Percentiles rank a stretch among this genome's conserved stretches.
These are phyloP conservation scores for Pelargonium myrrhifolium DNA, from an alignment of 441 rosid genomes.

Conservation along the genomic window DNA sequence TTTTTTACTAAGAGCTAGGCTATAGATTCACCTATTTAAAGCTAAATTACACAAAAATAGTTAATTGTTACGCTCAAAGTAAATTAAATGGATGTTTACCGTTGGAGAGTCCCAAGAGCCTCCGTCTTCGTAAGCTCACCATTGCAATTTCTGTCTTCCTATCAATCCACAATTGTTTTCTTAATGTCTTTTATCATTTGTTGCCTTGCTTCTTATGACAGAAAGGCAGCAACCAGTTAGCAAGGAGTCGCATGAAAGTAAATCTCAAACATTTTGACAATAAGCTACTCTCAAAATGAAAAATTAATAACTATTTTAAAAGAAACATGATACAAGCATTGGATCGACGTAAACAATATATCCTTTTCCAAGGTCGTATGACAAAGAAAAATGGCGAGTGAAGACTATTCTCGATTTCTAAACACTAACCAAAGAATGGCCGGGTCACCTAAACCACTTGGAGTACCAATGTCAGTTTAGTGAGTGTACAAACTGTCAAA, in stretches of 20 bases:
- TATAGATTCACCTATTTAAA: no score
- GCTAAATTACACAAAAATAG: background rate
- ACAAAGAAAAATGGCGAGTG: no score
- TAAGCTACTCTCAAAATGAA: background rate
- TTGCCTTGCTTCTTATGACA: constrained; percentile 20
- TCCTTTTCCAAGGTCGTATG: no score
- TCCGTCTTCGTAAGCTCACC: constrained; percentile 96
- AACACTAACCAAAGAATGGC: no score
- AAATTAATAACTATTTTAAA: background rate
- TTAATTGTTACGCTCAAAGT: background rate
- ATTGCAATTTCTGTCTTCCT: constrained; percentile 30
- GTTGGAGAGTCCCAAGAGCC: constrained; percentile 78
- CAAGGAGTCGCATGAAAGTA: constrained; percentile 6
- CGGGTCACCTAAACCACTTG: background rate
- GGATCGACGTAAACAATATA: background rate
- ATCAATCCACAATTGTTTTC: constrained; percentile 16
- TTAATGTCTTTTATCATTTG: constrained; percentile 20
- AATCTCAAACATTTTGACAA: constrained; percentile 6
- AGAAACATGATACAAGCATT: background rate
- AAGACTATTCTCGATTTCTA: no score
- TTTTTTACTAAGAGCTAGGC: no score
- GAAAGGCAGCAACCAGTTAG: constrained; percentile 9
- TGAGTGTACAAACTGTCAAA: background rate
- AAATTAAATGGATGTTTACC: constrained; percentile 39
- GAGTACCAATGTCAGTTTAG: constrained; percentile 5